Evolutionary conservation across 1,284 basidiomycete genomes (phyloP), one percentile per base, ranked within the genome.

Genomic region (Violaceomyces palustris): DNA sequence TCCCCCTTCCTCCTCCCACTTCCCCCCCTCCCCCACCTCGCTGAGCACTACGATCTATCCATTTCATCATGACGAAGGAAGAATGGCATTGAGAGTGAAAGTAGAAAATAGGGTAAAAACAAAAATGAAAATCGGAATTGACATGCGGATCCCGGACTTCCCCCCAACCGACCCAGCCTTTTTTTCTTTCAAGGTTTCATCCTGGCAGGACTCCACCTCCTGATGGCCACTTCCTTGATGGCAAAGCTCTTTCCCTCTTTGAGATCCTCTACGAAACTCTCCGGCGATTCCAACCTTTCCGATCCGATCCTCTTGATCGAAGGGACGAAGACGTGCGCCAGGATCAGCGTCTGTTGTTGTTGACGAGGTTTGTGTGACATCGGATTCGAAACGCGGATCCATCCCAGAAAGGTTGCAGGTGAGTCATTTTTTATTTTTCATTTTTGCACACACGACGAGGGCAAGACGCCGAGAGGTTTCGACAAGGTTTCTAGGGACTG

Each of bases 151-250:
- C n/a, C n/a, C n/a, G n/a, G n/a, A n/a, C n/a, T n/a, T n/a, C n/a
- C n/a, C n/a, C n/a, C 4, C 24, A 21, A 25, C 33, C 37, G 41
- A 29, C 28, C 6, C 9, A 3, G 6, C 17, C 18, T 3, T 30
- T 18, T 12, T 3, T n/a, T 19, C 7, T 14, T 18, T 34, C 45
- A 92, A 73, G 91, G 88, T 40, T 90, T 82, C 88, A 92, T 91
- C 15, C 91, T 79, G 0, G 90, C 88, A 1, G 91, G 90, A 33
- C 92, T 82, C 74, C 92, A 96, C 42, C 92, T 77, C 26, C 88
- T 79, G 11, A 98, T 75, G 0, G 85, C 80, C 1, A 97, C 86
- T 74, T 98, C 94, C 38, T 86, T 79, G 82, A 80, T 23, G 77
- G 74, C 35, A 90, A 77, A 56, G 74, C 39, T 64, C 80, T 84